A percentile compares a stretch with the other conserved stretches of the same genome.
These are phyloP conservation scores for Fusarium marasasianum DNA, from an alignment of 2,329 filamentous ascomycete species.

Conservation along the genomic window DNA sequence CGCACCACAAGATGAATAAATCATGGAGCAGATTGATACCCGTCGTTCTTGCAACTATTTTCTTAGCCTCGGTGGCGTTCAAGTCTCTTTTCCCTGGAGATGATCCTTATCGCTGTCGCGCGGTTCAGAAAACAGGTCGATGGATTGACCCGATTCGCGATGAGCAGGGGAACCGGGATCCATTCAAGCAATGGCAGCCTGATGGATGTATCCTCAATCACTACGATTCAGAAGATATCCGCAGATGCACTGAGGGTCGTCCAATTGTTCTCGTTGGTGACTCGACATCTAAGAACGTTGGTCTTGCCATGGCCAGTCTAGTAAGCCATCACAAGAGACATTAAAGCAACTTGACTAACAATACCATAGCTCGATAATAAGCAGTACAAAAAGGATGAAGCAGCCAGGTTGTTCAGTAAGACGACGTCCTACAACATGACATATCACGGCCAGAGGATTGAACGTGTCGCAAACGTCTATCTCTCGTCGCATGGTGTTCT, in stretches of 20 bases:
- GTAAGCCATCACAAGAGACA: constrained; percentile 13
- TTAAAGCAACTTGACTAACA: not conserved
- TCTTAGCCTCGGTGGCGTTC: not conserved
- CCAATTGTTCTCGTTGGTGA: constrained; percentile 68
- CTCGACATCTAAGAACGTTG: constrained; percentile 65
- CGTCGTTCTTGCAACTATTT: not conserved
- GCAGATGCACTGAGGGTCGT: constrained; percentile 60
- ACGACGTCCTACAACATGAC: not conserved
- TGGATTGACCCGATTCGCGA: constrained; percentile 53
- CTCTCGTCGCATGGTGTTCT: not conserved
- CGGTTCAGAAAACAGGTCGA: constrained; percentile 59
- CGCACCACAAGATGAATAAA: not conserved
- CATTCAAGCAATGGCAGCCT: constrained; percentile 64
- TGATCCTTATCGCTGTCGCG: constrained; percentile 64
- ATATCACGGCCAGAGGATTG: not conserved
- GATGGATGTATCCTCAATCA: constrained; percentile 65
- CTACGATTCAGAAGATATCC: constrained; percentile 61
- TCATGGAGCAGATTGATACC: not conserved
- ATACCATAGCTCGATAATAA: not conserved
- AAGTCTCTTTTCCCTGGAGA: constrained; percentile 2
- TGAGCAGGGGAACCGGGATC: constrained; percentile 38
- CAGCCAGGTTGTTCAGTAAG: not conserved
- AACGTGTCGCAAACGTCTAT: not conserved
- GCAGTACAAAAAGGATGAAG: not conserved
- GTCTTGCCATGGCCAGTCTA: constrained; percentile 56